phyloP scores from a whole-genome alignment of 164 flowering plant genomes.

The Kalanchoe fedtschenkoi region DNA sequence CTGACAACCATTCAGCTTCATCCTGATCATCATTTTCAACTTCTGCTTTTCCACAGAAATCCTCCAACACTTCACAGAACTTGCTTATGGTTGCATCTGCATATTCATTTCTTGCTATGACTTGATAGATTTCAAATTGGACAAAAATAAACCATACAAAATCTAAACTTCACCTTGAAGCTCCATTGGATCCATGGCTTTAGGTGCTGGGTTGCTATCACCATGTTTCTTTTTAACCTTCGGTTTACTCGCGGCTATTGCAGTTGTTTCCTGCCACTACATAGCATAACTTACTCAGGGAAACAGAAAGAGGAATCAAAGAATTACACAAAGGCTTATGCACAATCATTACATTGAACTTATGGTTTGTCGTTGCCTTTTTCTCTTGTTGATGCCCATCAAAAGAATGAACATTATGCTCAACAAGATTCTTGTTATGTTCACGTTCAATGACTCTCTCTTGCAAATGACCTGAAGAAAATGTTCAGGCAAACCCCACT shows the following conservation, averaged over 20 bases:
- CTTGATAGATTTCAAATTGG: neutral
- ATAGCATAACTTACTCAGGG: conserved; percentile 9
- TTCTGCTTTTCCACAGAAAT: conserved; percentile 68
- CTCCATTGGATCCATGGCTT: conserved; percentile 35
- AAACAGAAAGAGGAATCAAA: neutral
- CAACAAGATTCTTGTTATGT: conserved; percentile 27
- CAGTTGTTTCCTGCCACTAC: conserved; percentile 40
- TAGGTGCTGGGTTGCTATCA: conserved; percentile 19
- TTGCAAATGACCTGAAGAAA: conserved; percentile 80
- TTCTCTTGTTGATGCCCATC: conserved; percentile 25
- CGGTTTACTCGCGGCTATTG: conserved; percentile 36
- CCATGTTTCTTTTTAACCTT: conserved; percentile 50
- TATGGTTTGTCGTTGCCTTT: conserved; percentile 20
- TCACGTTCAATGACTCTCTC: conserved; percentile 29
- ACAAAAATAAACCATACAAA: neutral
- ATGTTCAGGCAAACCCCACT: conserved; percentile 55
- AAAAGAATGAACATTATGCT: conserved; percentile 21
- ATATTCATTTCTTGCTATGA: neutral
- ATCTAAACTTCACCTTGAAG: conserved; percentile 45
- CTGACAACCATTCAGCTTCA: conserved; percentile 55
- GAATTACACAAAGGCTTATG: conserved; percentile 11
- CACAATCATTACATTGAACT: conserved; percentile 29
- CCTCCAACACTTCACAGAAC: conserved; percentile 66
- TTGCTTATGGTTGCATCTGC: conserved; percentile 46
- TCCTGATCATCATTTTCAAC: conserved; percentile 54